A percentile compares a stretch with the other conserved stretches of the same genome.
phyloP scores from a whole-genome alignment of 148 eudicot species.

The Camellia granthamiana region DNA sequence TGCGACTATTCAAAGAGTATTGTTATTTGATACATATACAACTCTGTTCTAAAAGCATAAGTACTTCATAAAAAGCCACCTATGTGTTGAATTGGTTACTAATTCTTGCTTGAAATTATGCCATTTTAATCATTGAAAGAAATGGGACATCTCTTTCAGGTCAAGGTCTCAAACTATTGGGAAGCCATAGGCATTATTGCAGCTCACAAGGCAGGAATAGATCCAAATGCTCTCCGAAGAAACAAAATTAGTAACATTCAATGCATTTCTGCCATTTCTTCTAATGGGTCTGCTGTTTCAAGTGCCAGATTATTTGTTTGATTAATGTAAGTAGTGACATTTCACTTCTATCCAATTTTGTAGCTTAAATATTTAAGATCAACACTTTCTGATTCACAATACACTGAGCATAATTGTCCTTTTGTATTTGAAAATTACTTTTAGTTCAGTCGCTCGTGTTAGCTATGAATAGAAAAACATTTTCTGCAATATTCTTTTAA shows the following conservation, averaged over 20 bases:
- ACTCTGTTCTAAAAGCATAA: not conserved
- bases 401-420: not conserved
- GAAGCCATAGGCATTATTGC: constrained; percentile 92
- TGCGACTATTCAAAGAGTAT: no score
- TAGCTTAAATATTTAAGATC: not conserved
- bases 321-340: constrained; percentile 3
- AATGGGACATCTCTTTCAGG: constrained; percentile 34
- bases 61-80: not conserved
- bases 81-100: not conserved
- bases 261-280: constrained; percentile 26
- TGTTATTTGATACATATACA: no score
- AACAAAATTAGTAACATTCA: constrained; percentile 52
- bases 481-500: not conserved
- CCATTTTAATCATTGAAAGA: not conserved
- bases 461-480: not conserved
- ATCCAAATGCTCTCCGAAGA: constrained; percentile 72
- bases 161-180: constrained; percentile 88
- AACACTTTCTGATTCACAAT: not conserved
- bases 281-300: constrained; percentile 41
- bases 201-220: constrained; percentile 92
- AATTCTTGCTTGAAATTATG: not conserved
- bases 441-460: not conserved
- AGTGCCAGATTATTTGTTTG: constrained; percentile 17
- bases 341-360: not conserved
- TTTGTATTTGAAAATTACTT: not conserved